Evolutionary conservation across 202 grass and related monocot species (phyloP), one percentile per base, ranked within the genome.

Genomic region (Hordeum pubiflorum): DNA sequence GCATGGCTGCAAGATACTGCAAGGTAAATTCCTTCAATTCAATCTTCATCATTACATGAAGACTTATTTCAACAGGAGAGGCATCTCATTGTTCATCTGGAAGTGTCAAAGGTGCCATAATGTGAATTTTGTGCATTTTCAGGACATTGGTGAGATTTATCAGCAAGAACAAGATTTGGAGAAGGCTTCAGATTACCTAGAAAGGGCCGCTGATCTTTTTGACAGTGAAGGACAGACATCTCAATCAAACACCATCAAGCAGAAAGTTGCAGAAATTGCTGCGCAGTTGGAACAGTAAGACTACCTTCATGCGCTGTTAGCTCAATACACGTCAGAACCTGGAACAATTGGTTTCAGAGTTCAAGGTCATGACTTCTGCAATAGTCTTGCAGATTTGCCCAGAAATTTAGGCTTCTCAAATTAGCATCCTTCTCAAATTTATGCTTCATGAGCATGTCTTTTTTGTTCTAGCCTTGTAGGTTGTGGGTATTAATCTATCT

Each of bases 241-340:
- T 84, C 90, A 92, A 77, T 76, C 94, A 89, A 97, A 97, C 64
- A 77, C 64, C 20, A 90, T 93, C 78, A 97, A 97, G 36, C 91
- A 92, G 82, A 97, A 91, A 87, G 91, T 94, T 48, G 94, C 91
- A 21, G 82, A 97, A 90, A 91, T 97, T 83, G 79, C 94, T 70
- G 94, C 89, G 76, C 94, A 94, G 50, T 87, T 97, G 85, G 91
- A 97, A 91, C 89, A 94, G 92, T 94, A 94, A 94, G 84, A 85
- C 75, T 63, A 65, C 65, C 58, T 75, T 88, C 8, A 60, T 62
- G 33, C 44, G 23, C 2, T 14, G 23, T 34, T 75, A 52, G 24
- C 77, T 24, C 7, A 20, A 38, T 68, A 21, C 64, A 22, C 0
- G 36, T 64, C 29, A 64, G 61, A 64, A 34, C 61, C 61, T 64